phyloP scores from a whole-genome alignment of 768 basidiomycete genomes.

The Podaxis pistillaris region DNA sequence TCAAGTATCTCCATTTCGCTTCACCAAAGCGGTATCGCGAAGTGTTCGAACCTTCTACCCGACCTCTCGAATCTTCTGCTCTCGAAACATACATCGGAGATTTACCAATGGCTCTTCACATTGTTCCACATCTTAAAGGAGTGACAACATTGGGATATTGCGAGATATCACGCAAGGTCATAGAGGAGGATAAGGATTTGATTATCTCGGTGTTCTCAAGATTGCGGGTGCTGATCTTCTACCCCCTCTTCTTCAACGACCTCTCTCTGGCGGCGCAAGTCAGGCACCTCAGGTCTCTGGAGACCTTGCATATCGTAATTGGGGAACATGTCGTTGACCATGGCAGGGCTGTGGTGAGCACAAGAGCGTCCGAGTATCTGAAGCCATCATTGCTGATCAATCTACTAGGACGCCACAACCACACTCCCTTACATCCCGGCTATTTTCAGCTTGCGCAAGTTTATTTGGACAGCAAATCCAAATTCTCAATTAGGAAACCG shows the following conservation, averaged over 20 bases:
- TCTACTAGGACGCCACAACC: neutral
- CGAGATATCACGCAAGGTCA: neutral
- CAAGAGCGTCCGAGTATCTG: neutral
- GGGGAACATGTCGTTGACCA: neutral
- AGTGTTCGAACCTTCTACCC: neutral
- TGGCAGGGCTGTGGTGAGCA: neutral
- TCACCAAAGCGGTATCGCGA: neutral
- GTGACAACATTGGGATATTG: neutral
- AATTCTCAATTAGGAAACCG: neutral
- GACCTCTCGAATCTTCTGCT: neutral
- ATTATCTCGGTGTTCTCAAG: neutral
- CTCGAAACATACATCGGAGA: neutral
- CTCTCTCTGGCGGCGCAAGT: neutral
- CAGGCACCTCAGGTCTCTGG: neutral
- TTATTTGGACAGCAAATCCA: neutral
- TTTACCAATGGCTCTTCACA: no score
- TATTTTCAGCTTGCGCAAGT: neutral
- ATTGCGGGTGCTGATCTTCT: neutral
- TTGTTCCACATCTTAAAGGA: neutral
- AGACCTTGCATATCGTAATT: neutral
- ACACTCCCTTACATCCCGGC: neutral
- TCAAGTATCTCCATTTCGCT: neutral
- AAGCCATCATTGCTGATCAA: neutral
- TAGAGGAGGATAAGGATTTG: neutral
- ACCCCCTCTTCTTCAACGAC: neutral